Base-by-base conservation (phyloP, 768 basidiomycete genomes). In the Galerina sulciceps region DNA sequence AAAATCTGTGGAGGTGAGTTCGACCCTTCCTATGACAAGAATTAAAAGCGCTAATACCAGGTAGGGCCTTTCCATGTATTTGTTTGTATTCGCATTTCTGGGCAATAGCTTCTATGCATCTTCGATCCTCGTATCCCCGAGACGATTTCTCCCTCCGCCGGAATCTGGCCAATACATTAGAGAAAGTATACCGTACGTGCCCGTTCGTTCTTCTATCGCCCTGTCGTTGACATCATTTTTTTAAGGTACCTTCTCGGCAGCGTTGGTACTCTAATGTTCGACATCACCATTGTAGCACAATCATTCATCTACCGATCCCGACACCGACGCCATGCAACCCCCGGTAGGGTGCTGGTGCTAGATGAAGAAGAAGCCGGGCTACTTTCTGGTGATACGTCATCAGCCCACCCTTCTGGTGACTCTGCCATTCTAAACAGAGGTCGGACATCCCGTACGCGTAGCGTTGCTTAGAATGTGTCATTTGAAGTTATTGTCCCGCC, bases 41-140 rank as follows among this genome's bases (percentile, higher is more conserved):
- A 17, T 17, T 47, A 34, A 8, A 34, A 44, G 14, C 40, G 38
- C 51, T 37, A 10, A 45, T 38, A 66, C 31, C 59, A 31, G 10
- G 38, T 66, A 96, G 84, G 97, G 97, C 10, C 84, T 99, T 31
- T 96, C 96, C 14, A 91, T 99, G 75, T 90, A 89, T 68, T 81
- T 99, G 18, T 99, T 99, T 72, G 71, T 96, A 35, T 94, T 90
- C 70, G 97, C 97, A 6, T 99, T 99, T 72, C 75, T 91, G 23
- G 97, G 97, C 56, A 99, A 99, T 73, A 73, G 85, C 10, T 94
- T 96, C 70, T 99, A 99, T 72, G 96, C 96, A 46, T 73, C 88
- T 17, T 96, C 94, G 2, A 91, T 98, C 65, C 69, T 97, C n/a
- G 80, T 86, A 8, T 93, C 92, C 40, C 90, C 93, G 4, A 76